Evolutionary conservation across 2,329 filamentous ascomycete species (phyloP).

Genomic region (Orbilia ellipsospora): DNA sequence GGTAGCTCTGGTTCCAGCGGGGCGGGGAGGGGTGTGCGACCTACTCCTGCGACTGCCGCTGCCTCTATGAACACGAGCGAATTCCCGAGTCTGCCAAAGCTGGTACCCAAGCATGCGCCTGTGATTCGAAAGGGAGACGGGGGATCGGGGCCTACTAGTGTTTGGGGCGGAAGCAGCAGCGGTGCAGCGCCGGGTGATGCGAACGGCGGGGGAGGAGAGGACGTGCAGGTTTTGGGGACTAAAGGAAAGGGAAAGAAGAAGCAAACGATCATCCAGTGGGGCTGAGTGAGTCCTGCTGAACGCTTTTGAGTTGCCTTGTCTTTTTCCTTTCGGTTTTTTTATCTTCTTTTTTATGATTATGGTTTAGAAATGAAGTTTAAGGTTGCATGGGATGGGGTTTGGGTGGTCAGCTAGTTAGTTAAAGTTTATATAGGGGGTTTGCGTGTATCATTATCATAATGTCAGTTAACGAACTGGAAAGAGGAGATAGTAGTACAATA

Average conservation of each 20-base stretch:
- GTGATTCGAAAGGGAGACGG: slow-evolving; percentile 56
- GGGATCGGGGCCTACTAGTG: slow-evolving; percentile 56
- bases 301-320: background rate
- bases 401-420: too few relatives aligned
- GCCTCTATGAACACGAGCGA: slow-evolving; percentile 61
- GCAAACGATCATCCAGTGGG: slow-evolving; percentile 63
- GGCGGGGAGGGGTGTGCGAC: slow-evolving; percentile 61
- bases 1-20: slow-evolving; percentile 80
- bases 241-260: slow-evolving; percentile 63
- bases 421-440: too few relatives aligned
- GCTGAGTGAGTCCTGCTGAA: slow-evolving; percentile 56
- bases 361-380: background rate
- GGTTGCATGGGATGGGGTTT: too few relatives aligned
- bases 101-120: slow-evolving; percentile 48
- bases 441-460: too few relatives aligned
- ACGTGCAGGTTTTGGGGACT: slow-evolving; percentile 56
- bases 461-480: too few relatives aligned
- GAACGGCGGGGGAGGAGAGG: slow-evolving; percentile 56
- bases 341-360: background rate
- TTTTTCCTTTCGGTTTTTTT: slow-evolving; percentile 4
- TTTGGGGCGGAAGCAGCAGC: slow-evolving; percentile 55
- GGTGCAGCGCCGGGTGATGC: background rate
- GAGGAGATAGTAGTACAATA: too few relatives aligned
- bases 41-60: background rate
- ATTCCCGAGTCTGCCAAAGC: slow-evolving; percentile 63